Evolutionary conservation across 192 early-diverging fungal species (phyloP), one percentile per base, ranked within the genome.

Genomic region (Linnemannia elongata): DNA sequence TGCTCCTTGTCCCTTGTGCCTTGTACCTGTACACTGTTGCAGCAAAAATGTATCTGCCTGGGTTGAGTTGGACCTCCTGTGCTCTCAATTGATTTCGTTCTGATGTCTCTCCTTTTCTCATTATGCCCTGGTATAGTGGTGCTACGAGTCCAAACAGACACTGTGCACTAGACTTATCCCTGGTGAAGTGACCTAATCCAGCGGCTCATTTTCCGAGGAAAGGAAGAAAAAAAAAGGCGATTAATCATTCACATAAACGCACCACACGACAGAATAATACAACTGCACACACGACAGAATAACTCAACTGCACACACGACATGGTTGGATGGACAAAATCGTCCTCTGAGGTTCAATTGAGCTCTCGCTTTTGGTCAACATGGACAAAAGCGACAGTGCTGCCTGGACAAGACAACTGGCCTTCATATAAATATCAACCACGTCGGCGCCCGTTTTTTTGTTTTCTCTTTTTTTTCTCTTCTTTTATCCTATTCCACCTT

Each of bases 121-220:
- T 27, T 27, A 30, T 30, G 22, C 57, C 57, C 57, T 63, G 57
- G 57, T 30, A 30, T n/a, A n/a, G n/a, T n/a, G n/a, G n/a, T n/a
- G n/a, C 6, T 30, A 0, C n/a, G 30, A 2, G 24, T 27, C 24
- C 0, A 63, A 1, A 5, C 47, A 63, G n/a, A 9, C 54, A 55
- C 54, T 24, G 57, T 30, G 57, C 57, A 10, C 10, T 9, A 3
- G 5, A 44, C 9, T 1, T 63, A 27, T 20, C 47, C 17, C 47
- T 4, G 47, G 47, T 49, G 60, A 30, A 63, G 30, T 63, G 60
- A 63, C 60, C 60, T 63, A 63, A 63, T 33, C 9, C 60, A 33
- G 55, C 55, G 55, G 60, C 60, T 63, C 60, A 63, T 63, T 63
- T 33, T 63, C 60, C 60, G 60, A 63, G 60, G 60, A 9, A 57